These are phyloP conservation scores for Neonectria hederae DNA, from an alignment of 2,329 filamentous ascomycete genomes.

Conservation along the genomic window DNA sequence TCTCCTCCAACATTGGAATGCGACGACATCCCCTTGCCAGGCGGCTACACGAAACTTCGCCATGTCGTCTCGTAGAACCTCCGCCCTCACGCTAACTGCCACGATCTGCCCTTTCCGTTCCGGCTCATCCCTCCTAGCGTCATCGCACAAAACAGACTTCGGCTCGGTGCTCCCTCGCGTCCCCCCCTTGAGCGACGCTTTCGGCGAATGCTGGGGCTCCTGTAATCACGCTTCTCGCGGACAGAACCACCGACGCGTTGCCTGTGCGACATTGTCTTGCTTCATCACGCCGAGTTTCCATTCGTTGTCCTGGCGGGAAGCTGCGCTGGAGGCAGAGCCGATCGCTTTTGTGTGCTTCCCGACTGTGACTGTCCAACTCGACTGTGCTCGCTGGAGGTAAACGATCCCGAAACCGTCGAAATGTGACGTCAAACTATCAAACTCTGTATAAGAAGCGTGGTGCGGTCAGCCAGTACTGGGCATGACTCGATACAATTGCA, in stretches of 20 bases:
- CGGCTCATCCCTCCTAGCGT: neutral
- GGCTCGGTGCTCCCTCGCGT: neutral
- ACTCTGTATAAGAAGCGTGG: constrained; percentile 2
- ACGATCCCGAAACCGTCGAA: constrained; percentile 10
- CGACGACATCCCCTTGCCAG: neutral
- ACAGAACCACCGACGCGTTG: neutral
- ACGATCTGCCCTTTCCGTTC: neutral
- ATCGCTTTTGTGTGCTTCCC: constrained; percentile 1
- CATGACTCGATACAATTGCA: neutral
- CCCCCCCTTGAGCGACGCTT: constrained; percentile 14
- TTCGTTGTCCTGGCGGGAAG: constrained; percentile 1
- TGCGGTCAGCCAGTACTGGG: neutral
- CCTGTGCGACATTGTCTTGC: constrained; percentile 7
- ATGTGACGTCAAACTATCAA: constrained; percentile 2
- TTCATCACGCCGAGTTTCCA: neutral
- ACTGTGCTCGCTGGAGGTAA: neutral
- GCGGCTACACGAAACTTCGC: neutral
- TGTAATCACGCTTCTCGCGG: neutral
- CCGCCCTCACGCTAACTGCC: too few relatives aligned
- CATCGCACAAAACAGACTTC: neutral
- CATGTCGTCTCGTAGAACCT: neutral
- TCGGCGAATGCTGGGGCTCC: neutral
- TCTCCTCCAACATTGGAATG: neutral
- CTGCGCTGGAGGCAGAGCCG: neutral
- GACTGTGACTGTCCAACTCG: neutral